Evolutionary conservation across 805 yeast genomes (phyloP), one percentile per base, ranked within the genome.

Genomic region (Clavispora phyllophila): DNA sequence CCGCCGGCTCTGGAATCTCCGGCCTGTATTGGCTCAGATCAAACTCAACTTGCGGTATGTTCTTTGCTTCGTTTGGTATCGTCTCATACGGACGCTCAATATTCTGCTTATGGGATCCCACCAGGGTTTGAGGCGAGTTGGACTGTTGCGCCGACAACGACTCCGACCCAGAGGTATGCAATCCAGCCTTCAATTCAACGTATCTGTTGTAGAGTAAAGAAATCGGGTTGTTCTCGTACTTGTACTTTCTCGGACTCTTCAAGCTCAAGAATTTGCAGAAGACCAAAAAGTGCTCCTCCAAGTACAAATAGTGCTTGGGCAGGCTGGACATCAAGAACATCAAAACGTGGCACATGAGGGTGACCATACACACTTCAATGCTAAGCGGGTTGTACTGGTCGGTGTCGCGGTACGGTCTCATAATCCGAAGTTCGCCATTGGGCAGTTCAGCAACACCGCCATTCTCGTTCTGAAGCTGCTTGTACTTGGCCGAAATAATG

Each of bases 261-360:
- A 44, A 26, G 31, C 47, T 45, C 40, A 44, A 39, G 33, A 41
- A 50, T 13, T 39, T 35, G 8, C 49, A 52, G 29, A 51, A 51
- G 6, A 48, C 39, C 33, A 42, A 43, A 32, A 50, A 46, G 31
- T 48, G 47, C 33, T 47, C 41, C 17, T 51, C 55, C 40, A 51
- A 43, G 26, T 51, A 43, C 31, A 45, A 23, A 39, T 51, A 51
- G 24, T 51, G 52, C 34, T 50, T 46, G 7, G 55, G 54, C 26
- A 44, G 52, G 26, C 45, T 44, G 9, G 44, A 46, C 17, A 51
- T 51, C 35, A 51, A 43, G 12, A 49, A 40, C 37, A 51, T 41
- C 29, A 48, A 35, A 8, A 44, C 49, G 13, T 50, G 47, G 5
- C 48, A 46, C 35, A 51, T 39, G 3, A 51, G 39, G 24, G 47